Base-by-base conservation (phyloP, 2,329 filamentous ascomycete genomes). In the Trichoderma simmonsii region DNA sequence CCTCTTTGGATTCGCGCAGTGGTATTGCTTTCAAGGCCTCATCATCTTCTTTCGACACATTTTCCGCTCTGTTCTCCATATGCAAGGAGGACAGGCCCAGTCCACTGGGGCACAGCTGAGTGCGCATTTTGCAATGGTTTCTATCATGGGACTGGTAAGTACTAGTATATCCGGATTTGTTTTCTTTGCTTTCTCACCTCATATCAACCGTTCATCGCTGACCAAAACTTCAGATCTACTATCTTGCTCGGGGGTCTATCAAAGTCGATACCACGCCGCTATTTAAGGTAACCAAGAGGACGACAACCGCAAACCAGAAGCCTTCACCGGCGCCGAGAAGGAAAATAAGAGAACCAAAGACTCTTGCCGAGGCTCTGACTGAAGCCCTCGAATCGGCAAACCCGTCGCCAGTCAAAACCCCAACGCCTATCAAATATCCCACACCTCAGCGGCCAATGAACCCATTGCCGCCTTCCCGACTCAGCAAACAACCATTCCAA, bases 11-110 rank as follows among this genome's bases (percentile, higher is more conserved):
- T 85, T 93, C 14, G 82, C 84, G 4, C 85, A 88, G 66, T 92
- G 92, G 86, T 93, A 93, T 77, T 85, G 84, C 1, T 87, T 91
- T 73, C 92, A 94, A 77, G 78, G 86, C 2, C 78, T 91, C 36
- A 84, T 90, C 26, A 77, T 93, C 12, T 77, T 86, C 6, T 80
- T 90, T 12, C 86, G 92, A 48, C 80, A 86, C 56, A 76, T 86
- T 18, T 86, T 89, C 64, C 80, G 84, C 24, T 81, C 79, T 15
- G 78, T 86, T 21, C 74, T 82, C 1, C 80, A 82, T 54, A 79
- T 84, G 74, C 79, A 82, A n/a, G 79, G 80, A 3, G 80, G 82
- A 0, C 78, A 81, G 26, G 79, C 79, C 1, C 76, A 82, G 8
- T 81, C 82, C 3, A 77, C 80, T 5, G 81, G 79, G n/a, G 82